Evolutionary conservation across 768 basidiomycete genomes (phyloP).

Genomic region (Tricholoma terreum): DNA sequence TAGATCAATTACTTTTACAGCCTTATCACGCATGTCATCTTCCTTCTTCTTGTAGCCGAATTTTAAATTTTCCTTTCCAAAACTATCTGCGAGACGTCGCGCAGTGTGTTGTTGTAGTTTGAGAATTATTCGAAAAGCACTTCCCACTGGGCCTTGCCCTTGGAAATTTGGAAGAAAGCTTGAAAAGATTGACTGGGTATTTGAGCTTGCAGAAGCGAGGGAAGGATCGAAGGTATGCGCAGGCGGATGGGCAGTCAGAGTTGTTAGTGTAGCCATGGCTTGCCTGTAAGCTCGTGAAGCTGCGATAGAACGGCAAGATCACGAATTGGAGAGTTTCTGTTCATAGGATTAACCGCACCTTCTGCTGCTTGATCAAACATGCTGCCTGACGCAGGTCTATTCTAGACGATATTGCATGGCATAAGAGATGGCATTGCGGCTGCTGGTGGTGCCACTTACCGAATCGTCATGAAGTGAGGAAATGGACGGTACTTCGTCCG

Average conservation of each 20-base stretch:
- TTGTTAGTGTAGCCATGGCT: slow-evolving; percentile 63
- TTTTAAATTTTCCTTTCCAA: slow-evolving; percentile 38
- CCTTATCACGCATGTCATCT: slow-evolving; percentile 66
- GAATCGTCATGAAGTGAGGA: not conserved
- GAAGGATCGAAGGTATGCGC: slow-evolving; percentile 54
- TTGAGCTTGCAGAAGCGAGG: slow-evolving; percentile 38
- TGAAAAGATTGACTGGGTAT: slow-evolving; percentile 54
- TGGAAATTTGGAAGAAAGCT: slow-evolving; percentile 69
- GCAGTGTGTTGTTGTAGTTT: slow-evolving; percentile 63
- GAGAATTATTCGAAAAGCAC: slow-evolving; percentile 60
- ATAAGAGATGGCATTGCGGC: not conserved
- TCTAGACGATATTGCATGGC: not conserved
- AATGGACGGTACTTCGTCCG: not conserved
- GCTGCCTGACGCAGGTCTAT: slow-evolving; percentile 21
- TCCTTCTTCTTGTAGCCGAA: slow-evolving; percentile 50
- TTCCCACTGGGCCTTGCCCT: slow-evolving; percentile 75
- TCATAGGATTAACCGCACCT: slow-evolving; percentile 34
- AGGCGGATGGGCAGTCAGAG: slow-evolving; percentile 59
- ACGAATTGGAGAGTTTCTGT: slow-evolving; percentile 5
- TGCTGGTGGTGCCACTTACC: not conserved
- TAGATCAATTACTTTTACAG: slow-evolving; percentile 79
- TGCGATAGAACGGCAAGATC: slow-evolving; percentile 20
- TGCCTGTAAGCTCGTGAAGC: slow-evolving; percentile 75
- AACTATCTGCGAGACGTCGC: slow-evolving; percentile 37
- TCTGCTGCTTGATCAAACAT: slow-evolving; percentile 47